Evolutionary conservation across 192 early-diverging fungal species (phyloP), one percentile per base, ranked within the genome.

Genomic region (Coemansia sp.): DNA sequence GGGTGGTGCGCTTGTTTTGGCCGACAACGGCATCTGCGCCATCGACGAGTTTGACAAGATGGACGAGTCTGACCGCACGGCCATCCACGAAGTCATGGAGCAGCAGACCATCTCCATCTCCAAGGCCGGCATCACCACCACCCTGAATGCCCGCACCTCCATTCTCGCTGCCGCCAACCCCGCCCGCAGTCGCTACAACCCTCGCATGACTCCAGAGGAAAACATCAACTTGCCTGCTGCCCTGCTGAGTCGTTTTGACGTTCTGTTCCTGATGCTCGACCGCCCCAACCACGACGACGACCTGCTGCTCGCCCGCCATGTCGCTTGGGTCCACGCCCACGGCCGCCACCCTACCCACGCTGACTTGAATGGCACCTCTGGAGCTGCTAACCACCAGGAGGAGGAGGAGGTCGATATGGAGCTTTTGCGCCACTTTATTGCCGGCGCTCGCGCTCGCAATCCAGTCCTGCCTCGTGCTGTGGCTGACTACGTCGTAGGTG

Each of bases 41-140:
- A 99, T 99, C 76, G 97, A 99, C 84, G 97, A 99, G 84, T 99
- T 99, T 75, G 97, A 99, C 82, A 99, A 99, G 78, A 99, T 99
- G 96, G 94, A 97, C 67, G 97, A 99, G 67, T 84, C 83, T 9
- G 95, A 98, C 84, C 88, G 96, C 64, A 96, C 96, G 8, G 96
- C 96, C 28, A 97, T 99, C 75, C 97, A 98, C 75, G 97, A 99
- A 83, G 97, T 98, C 11, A 99, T 99, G 97, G 97, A 99, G 89
- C 97, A 99, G 74, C 97, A 99, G 84, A 99, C 96, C 3, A 97
- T 99, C 74, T 93, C 90, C 66, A 96, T 99, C 59, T 89, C 90
- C 75, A 99, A 99, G 85, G 97, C 97, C 30, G 97, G 97, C 65
- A 99, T 99, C 80, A 96, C 94, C 32, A 98, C 96, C 5, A 97